Conservation (phyloP, 352 stramenopile genomes). For the Phytophthora constricta region DNA sequence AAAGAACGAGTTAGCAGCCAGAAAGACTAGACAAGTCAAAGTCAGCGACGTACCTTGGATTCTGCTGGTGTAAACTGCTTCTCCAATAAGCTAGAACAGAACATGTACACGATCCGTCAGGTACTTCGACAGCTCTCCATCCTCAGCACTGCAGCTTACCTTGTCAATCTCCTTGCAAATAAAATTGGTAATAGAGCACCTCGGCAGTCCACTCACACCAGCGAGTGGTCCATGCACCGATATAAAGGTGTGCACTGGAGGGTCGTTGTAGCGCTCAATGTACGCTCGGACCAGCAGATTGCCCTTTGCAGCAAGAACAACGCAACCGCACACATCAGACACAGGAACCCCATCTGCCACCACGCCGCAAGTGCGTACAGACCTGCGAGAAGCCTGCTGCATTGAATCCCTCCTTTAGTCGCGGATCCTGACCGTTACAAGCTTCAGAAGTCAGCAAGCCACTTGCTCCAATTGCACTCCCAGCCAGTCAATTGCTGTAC, state of each 20-base stretch:
- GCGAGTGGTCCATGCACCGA: slow-evolving; percentile 93
- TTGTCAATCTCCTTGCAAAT: slow-evolving; percentile 88
- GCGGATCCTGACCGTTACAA: slow-evolving; percentile 59
- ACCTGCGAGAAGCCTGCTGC: slow-evolving; percentile 93
- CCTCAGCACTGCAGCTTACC: slow-evolving; percentile 27
- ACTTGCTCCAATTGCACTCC: slow-evolving; percentile 4
- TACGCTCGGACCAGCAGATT: slow-evolving; percentile 95
- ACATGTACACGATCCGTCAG: slow-evolving; percentile 10
- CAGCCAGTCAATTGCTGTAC: slow-evolving; percentile 27
- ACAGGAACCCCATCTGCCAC: background rate
- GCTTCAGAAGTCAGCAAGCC: slow-evolving; percentile 1
- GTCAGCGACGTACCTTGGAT: slow-evolving; percentile 91
- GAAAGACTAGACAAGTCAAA: too few species aligned
- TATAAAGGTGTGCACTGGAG: slow-evolving; percentile 91
- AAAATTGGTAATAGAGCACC: slow-evolving; percentile 85
- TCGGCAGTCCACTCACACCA: slow-evolving; percentile 88
- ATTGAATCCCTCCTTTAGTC: slow-evolving; percentile 92
- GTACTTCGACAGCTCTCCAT: background rate
- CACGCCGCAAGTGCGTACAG: background rate
- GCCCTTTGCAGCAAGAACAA: slow-evolving; percentile 45
- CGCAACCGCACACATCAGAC: background rate
- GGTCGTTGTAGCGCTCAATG: slow-evolving; percentile 93
- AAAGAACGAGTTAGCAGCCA: slow-evolving; percentile 11
- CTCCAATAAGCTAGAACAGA: slow-evolving; percentile 77
- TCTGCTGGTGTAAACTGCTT: slow-evolving; percentile 83